These are phyloP conservation scores for Aspergillus novoparasiticus DNA, from an alignment of 2,329 filamentous ascomycete genomes.

Conservation along the genomic window DNA sequence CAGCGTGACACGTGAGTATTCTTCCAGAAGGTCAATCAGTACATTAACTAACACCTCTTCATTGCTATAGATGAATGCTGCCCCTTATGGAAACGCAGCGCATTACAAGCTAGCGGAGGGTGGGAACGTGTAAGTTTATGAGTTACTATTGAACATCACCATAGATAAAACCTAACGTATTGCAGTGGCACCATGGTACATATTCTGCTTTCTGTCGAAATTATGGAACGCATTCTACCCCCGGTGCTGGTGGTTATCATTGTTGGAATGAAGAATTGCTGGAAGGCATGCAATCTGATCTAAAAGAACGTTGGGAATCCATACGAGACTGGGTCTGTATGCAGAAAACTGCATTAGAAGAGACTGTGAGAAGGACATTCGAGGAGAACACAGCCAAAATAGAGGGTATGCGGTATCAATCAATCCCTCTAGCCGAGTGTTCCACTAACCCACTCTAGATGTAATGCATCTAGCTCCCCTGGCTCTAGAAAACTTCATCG, in stretches of 20 bases:
- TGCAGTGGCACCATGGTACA: constrained; percentile 14
- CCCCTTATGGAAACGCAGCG: constrained; percentile 7
- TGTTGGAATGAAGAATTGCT: constrained; percentile 23
- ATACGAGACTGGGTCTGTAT: neutral
- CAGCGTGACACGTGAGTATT: constrained; percentile 12
- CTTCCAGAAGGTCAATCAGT: neutral
- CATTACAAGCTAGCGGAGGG: constrained; percentile 9
- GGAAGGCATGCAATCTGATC: neutral
- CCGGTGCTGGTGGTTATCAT: neutral
- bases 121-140: constrained; percentile 17
- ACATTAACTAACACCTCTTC: neutral
- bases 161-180: neutral
- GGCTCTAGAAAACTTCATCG: constrained; percentile 1
- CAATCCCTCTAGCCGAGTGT: neutral
- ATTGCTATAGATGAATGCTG: neutral
- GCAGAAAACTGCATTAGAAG: neutral
- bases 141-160: neutral
- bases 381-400: neutral
- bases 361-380: neutral
- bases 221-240: constrained; percentile 13
- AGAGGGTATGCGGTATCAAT: neutral
- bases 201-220: constrained; percentile 22
- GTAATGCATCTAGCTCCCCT: neutral
- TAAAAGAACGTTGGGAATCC: neutral
- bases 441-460: neutral